phyloP scores from a whole-genome alignment of 129 eudicot genomes.

The sunflower (Helianthus annuus) region HanXRQr2.0-SUNRISE NC_035440.2:24382395-24382894 shows the following conservation, averaged over 20 bases:
- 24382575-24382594: conserved; percentile 38
- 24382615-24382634: conserved; percentile 24
- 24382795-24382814: no score
- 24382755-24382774: no score
- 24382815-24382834: no score
- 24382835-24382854: no score
- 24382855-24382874: no score
- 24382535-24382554: conserved; percentile 31
- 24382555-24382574: conserved; percentile 48
- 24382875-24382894: no score
- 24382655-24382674: conserved; percentile 11
- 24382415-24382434: conserved; percentile 21
- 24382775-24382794: no score
- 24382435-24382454: conserved; percentile 38
- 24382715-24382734: not conserved
- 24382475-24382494: not conserved
- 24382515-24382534: not conserved
- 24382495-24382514: not conserved
- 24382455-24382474: conserved; percentile 35
- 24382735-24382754: no score
- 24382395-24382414: not conserved
- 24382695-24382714: conserved; percentile 7
- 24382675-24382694: conserved; percentile 25
- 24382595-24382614: conserved; percentile 25
- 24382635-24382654: conserved; percentile 15